These are phyloP conservation scores for Phyllosticta paracitricarpa DNA, from an alignment of 2,329 filamentous ascomycete genomes.

Conservation along the genomic window DNA sequence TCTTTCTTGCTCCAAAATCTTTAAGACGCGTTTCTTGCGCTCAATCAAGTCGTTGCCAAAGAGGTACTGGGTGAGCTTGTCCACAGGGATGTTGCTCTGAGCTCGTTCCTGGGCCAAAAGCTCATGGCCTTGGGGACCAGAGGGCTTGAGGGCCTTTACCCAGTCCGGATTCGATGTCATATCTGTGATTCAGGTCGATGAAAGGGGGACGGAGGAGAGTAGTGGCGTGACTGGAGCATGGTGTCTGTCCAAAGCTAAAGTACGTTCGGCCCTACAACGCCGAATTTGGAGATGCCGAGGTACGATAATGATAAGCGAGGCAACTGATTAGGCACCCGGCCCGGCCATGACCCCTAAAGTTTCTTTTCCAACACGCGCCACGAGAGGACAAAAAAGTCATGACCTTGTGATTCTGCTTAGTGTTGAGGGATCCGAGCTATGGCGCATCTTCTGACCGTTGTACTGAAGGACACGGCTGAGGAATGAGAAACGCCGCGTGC, in stretches of 20 bases:
- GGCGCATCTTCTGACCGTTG: neutral
- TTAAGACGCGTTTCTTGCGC: constrained; percentile 49
- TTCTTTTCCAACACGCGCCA: neutral
- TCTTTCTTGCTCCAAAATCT: constrained; percentile 55
- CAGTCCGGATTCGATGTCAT: constrained; percentile 42
- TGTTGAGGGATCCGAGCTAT: neutral
- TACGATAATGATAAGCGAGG: neutral
- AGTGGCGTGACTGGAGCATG: neutral
- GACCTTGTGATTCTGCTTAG: neutral
- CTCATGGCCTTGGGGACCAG: constrained; percentile 58
- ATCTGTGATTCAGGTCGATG: neutral
- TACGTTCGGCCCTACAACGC: constrained; percentile 6
- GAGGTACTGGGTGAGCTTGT: constrained; percentile 57
- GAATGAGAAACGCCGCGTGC: neutral
- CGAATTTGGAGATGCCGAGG: neutral
- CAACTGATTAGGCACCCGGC: neutral
- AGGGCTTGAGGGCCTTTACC: constrained; percentile 57
- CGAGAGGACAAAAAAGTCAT: neutral
- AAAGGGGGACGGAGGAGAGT: neutral
- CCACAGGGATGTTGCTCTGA: constrained; percentile 56
- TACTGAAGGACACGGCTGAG: neutral
- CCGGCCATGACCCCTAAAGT: neutral
- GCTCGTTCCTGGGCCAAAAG: constrained; percentile 59
- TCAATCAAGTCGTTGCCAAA: constrained; percentile 57
- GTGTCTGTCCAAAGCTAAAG: constrained; percentile 1